phyloP scores from a whole-genome alignment of 768 basidiomycete species.

The Boletus pseudopeckii region DNA sequence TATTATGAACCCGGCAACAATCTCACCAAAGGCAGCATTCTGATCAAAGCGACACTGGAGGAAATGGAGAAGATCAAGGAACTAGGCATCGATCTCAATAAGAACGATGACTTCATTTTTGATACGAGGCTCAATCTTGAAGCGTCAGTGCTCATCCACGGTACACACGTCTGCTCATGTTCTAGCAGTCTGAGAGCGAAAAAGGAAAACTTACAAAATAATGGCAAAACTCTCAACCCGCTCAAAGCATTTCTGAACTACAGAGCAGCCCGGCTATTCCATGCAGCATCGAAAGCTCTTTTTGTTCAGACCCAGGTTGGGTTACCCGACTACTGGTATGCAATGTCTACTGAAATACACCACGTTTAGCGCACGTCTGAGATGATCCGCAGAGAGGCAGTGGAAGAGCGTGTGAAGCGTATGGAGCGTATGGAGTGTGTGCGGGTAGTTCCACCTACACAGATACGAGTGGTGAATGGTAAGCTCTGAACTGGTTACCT shows the following conservation, averaged over 20 bases:
- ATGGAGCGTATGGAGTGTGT: neutral
- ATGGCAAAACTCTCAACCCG: neutral
- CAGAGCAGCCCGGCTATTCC: neutral
- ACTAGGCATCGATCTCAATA: neutral
- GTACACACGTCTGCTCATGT: neutral
- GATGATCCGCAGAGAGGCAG: neutral
- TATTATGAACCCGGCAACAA: neutral
- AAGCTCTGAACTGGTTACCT: neutral
- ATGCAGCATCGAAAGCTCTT: neutral
- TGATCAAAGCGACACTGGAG: conserved; percentile 3
- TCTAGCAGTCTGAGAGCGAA: neutral
- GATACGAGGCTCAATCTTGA: neutral
- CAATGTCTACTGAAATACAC: neutral
- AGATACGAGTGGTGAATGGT: neutral
- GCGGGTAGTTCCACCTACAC: neutral
- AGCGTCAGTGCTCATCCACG: neutral
- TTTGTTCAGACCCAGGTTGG: neutral
- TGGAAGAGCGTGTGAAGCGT: too few species aligned
- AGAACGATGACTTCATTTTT: neutral
- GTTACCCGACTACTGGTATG: neutral
- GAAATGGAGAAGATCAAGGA: neutral
- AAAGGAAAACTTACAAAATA: neutral
- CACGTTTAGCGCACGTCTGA: conserved; percentile 5
- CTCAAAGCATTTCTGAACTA: neutral
- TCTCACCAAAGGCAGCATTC: neutral